Evolutionary conservation across 805 yeast species (phyloP).

Genomic region (Starmerella floricola): DNA sequence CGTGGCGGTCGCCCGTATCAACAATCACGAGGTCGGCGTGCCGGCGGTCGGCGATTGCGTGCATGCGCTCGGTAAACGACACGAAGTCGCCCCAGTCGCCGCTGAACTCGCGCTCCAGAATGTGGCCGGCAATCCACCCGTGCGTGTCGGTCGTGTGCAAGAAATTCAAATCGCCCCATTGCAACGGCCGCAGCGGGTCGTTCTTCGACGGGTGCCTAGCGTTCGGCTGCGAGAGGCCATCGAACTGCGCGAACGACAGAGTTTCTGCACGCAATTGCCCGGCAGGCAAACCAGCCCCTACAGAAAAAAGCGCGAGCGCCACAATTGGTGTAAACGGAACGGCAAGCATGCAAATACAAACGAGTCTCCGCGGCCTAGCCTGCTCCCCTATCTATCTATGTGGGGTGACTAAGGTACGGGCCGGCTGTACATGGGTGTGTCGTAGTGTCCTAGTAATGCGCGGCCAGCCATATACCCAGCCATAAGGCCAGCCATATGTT

Average conservation of each 20-base stretch:
- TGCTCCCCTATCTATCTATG: too few species aligned
- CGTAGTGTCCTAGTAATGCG: too few species aligned
- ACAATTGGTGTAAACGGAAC: too few species aligned
- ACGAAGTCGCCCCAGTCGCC: slow-evolving; percentile 92
- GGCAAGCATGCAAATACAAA: too few species aligned
- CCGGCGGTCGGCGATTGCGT: slow-evolving; percentile 32
- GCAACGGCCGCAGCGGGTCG: slow-evolving; percentile 38
- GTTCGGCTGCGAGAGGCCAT: slow-evolving; percentile 11
- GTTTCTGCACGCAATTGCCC: neutral
- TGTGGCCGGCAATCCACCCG: slow-evolving; percentile 88
- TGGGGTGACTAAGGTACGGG: too few species aligned
- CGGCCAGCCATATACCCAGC: neutral
- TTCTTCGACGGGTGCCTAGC: slow-evolving; percentile 8
- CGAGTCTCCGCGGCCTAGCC: too few species aligned
- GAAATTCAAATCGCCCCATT: slow-evolving; percentile 67
- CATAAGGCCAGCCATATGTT: neutral
- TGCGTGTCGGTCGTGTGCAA: slow-evolving; percentile 95
- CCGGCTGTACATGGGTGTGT: too few species aligned
- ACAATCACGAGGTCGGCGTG: slow-evolving; percentile 55
- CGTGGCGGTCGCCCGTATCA: slow-evolving; percentile 87
- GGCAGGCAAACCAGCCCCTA: neutral
- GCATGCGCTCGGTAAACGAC: slow-evolving; percentile 48
- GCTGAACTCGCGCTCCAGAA: slow-evolving; percentile 43
- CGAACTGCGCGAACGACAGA: too few species aligned
- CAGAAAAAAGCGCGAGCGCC: too few species aligned